Percentiles rank a stretch among this genome's conserved stretches.
phyloP scores from a whole-genome alignment of 108 stramenopile species.

The Mayamaea pseudoterrestris region DNA sequence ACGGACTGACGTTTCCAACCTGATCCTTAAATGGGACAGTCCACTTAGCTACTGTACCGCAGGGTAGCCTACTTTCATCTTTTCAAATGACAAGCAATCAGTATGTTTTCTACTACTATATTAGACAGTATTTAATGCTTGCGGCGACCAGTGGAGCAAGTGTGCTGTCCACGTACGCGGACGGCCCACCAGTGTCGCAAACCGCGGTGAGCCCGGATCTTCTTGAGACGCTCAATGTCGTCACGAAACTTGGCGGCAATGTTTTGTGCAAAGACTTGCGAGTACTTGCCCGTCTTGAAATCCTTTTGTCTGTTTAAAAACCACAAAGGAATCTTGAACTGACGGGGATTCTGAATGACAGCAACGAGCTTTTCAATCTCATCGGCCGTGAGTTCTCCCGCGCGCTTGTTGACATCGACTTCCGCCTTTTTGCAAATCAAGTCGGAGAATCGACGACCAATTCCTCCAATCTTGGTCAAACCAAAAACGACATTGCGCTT shows the following conservation, averaged over 20 bases:
- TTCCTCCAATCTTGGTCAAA: conserved; percentile 96
- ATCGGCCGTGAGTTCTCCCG: conserved; percentile 97
- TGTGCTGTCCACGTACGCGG: conserved; percentile 99
- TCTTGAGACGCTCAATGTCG: conserved; percentile 98
- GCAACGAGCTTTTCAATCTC: conserved; percentile 99
- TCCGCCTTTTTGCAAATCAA: conserved; percentile 99
- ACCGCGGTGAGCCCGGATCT: conserved; percentile 98
- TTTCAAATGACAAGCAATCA: too few species aligned
- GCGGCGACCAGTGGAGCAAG: conserved; percentile 98
- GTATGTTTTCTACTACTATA: conserved; percentile 2
- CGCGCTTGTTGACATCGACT: conserved; percentile 97
- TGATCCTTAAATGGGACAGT: too few species aligned
- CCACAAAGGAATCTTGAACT: conserved; percentile 99
- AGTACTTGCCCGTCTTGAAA: conserved; percentile 98
- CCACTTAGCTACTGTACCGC: too few species aligned
- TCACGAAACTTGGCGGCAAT: conserved; percentile 98
- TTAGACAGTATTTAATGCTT: conserved; percentile 33
- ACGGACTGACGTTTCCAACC: too few species aligned
- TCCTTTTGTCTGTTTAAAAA: conserved; percentile 99
- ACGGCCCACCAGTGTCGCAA: conserved; percentile 99
- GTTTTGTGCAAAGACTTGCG: conserved; percentile 93
- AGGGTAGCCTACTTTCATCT: too few species aligned
- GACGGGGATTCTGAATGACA: conserved; percentile 96
- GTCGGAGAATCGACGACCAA: conserved; percentile 97
- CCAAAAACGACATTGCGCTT: conserved; percentile 97